These are phyloP conservation scores for Escovopsis sp. DNA, from an alignment of 2,329 filamentous ascomycete species.

Conservation along the genomic window DNA sequence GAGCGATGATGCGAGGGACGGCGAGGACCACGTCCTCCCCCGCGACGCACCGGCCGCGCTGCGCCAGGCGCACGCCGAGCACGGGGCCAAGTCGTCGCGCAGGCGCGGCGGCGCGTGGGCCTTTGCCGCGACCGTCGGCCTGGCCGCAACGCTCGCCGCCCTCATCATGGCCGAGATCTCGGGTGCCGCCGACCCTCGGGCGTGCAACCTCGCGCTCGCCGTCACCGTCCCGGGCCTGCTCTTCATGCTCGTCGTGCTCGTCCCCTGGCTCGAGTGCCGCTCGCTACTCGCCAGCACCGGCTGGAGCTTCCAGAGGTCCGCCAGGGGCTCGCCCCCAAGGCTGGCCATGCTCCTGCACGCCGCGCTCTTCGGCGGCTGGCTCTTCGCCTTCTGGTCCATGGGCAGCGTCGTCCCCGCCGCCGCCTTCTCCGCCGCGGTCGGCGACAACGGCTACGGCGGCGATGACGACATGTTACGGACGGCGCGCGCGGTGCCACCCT, in stretches of 20 bases:
- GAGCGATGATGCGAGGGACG: slow-evolving; percentile 32
- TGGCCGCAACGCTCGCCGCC: slow-evolving; percentile 65
- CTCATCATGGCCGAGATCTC: slow-evolving; percentile 75
- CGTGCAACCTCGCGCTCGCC: slow-evolving; percentile 52
- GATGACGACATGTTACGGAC: neutral
- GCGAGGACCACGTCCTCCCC: slow-evolving; percentile 47
- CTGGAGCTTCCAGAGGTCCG: slow-evolving; percentile 45
- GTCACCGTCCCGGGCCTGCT: slow-evolving; percentile 57
- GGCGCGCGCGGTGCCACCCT: slow-evolving; percentile 1
- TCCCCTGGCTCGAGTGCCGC: slow-evolving; percentile 67
- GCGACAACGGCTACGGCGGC: no score
- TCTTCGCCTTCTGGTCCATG: slow-evolving; percentile 63
- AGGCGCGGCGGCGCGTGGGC: slow-evolving; percentile 43
- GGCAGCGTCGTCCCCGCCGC: slow-evolving; percentile 43
- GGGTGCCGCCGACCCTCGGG: slow-evolving; percentile 53
- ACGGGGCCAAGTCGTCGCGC: slow-evolving; percentile 36
- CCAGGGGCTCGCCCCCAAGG: slow-evolving; percentile 40
- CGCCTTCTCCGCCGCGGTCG: no score
- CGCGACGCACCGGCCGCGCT: slow-evolving; percentile 45
- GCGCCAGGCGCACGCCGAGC: slow-evolving; percentile 43
- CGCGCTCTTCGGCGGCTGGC: slow-evolving; percentile 50
- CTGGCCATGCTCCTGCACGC: slow-evolving; percentile 51
- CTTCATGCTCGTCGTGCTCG: slow-evolving; percentile 56
- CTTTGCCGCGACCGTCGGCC: slow-evolving; percentile 62
- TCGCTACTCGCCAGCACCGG: slow-evolving; percentile 43